Conservation (phyloP, 306 rosid genomes). For the Psophocarpus tetragonolobus region DNA sequence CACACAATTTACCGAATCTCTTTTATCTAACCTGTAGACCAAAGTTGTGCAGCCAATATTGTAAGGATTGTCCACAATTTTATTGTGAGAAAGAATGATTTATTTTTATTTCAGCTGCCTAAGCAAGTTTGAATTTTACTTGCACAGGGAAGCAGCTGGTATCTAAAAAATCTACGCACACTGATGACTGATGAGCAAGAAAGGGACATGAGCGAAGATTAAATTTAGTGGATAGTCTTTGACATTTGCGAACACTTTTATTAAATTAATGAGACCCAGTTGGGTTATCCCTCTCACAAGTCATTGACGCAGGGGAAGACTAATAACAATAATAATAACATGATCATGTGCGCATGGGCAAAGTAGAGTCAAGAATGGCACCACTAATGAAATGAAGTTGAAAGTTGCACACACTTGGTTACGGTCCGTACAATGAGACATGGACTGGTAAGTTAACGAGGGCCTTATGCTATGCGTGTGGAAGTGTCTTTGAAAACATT, state of each 20-base stretch:
- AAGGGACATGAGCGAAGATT: conserved; percentile 32
- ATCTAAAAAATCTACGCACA: no score
- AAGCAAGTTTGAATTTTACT: conserved; percentile 33
- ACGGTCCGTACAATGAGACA: conserved; percentile 46
- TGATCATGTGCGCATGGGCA: conserved; percentile 32
- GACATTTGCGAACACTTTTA: conserved; percentile 14
- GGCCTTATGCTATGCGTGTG: conserved; percentile 36
- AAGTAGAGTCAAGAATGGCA: conserved; percentile 29
- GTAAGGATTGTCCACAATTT: conserved; percentile 36
- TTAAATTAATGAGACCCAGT: not conserved
- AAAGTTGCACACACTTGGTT: not conserved
- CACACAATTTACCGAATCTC: conserved; percentile 18
- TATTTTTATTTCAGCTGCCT: conserved; percentile 19
- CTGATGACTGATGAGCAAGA: no score
- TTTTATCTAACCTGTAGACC: not conserved
- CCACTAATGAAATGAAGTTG: conserved; percentile 28
- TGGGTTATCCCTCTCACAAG: conserved; percentile 6
- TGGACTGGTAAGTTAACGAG: conserved; percentile 32
- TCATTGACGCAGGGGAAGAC: conserved; percentile 14
- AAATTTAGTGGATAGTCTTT: conserved; percentile 20
- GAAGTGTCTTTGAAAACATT: conserved; percentile 27
- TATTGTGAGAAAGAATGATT: conserved; percentile 33
- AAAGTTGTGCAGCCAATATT: conserved; percentile 5
- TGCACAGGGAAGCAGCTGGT: conserved; percentile 3
- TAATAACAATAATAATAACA: not conserved